A percentile compares a stretch with the other conserved stretches of the same genome.
These are phyloP conservation scores for Chimonanthus salicifolius DNA, from an alignment of 164 flowering plant species.

Conservation along the genomic window DNA sequence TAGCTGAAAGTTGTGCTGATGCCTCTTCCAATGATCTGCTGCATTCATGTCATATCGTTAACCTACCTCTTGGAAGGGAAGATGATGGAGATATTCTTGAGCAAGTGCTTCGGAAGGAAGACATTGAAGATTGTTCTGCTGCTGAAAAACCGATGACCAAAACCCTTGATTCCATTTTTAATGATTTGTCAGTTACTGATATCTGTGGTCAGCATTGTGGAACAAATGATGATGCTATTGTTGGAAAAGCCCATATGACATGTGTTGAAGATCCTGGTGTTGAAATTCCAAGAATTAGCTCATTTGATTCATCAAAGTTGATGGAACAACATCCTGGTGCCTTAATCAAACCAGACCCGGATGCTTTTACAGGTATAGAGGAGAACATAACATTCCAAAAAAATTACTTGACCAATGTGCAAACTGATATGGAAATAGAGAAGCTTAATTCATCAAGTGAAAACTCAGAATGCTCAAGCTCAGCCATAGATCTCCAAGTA, in stretches of 20 bases:
- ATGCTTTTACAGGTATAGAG: constrained; percentile 5
- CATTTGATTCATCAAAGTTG: constrained; percentile 15
- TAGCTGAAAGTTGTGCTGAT: constrained; percentile 16
- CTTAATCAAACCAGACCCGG: constrained; percentile 20
- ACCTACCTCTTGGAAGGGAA: constrained; percentile 2
- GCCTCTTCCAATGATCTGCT: constrained; percentile 2
- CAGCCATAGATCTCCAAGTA: constrained; percentile 13
- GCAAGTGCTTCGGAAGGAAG: background rate
- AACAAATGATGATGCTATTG: constrained; percentile 12
- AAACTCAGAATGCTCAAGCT: background rate
- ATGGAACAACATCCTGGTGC: constrained; percentile 14
- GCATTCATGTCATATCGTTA: constrained; percentile 6
- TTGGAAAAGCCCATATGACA: constrained; percentile 11
- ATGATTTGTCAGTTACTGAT: constrained; percentile 3
- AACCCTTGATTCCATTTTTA: constrained; percentile 4
- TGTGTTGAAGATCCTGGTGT: constrained; percentile 13
- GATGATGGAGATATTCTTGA: background rate
- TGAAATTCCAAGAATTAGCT: constrained; percentile 1
- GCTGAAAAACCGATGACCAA: background rate
- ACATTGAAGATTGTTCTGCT: constrained; percentile 1
- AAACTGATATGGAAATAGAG: constrained; percentile 18
- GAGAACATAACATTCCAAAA: background rate
- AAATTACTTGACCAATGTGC: constrained; percentile 10
- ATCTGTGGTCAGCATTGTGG: constrained; percentile 13
- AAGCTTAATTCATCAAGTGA: constrained; percentile 11